Conservation (phyloP, 2,329 filamentous ascomycete genomes). For the Epichloe hybrida region DNA sequence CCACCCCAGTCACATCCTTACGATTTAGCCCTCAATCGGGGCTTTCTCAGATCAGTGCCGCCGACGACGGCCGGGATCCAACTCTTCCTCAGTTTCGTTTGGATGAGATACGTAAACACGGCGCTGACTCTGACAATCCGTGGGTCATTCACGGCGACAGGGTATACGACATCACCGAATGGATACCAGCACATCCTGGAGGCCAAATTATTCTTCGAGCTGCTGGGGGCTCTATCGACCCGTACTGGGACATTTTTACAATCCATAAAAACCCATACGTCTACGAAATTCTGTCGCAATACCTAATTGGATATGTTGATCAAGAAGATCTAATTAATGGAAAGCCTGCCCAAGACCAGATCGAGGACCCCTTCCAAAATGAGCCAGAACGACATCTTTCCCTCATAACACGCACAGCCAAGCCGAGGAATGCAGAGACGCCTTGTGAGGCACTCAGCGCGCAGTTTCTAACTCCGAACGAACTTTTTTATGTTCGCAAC, state of each 20-base stretch:
- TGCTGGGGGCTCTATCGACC: constrained; percentile 49
- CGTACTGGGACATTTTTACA: constrained; percentile 57
- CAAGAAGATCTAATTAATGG: constrained; percentile 44
- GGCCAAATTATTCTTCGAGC: constrained; percentile 55
- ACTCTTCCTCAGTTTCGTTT: constrained; percentile 35
- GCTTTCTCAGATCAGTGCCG: neutral
- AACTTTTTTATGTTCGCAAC: constrained; percentile 46
- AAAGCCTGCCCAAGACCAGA: constrained; percentile 33
- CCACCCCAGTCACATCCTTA: neutral
- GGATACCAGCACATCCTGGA: constrained; percentile 51
- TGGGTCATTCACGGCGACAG: constrained; percentile 51
- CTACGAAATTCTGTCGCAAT: constrained; percentile 50
- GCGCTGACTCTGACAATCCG: constrained; percentile 36
- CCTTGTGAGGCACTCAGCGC: constrained; percentile 32
- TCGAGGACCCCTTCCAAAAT: constrained; percentile 47
- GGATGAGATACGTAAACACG: constrained; percentile 37
- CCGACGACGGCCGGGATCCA: constrained; percentile 24
- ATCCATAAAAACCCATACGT: constrained; percentile 55
- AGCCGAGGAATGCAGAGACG: constrained; percentile 50
- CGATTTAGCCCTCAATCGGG: neutral
- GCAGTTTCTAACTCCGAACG: constrained; percentile 40
- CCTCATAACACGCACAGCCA: constrained; percentile 36
- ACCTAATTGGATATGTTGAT: constrained; percentile 49
- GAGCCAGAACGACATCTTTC: constrained; percentile 39
- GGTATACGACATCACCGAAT: constrained; percentile 60